Evolutionary conservation across 164 flowering plant genomes (phyloP).

Genomic region (Umbilicus rupestris): DNA sequence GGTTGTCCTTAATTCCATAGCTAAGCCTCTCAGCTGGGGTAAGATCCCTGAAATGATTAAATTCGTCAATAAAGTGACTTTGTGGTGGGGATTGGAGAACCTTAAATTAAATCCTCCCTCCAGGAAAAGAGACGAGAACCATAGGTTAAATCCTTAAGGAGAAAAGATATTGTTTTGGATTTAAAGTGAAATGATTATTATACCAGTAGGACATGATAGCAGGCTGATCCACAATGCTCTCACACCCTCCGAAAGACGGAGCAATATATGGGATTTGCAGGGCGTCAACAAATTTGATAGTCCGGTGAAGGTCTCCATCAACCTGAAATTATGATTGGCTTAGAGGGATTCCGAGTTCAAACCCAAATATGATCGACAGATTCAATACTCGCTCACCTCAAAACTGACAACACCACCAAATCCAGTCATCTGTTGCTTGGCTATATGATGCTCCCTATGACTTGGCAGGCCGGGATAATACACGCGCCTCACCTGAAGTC

Average conservation of each 20-base stretch:
- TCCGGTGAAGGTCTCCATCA: slow-evolving; percentile 67
- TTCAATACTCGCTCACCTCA: slow-evolving; percentile 48
- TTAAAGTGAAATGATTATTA: neutral
- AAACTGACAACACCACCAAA: slow-evolving; percentile 99
- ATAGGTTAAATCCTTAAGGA: too few species aligned
- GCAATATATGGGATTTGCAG: slow-evolving; percentile 86
- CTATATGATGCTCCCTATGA: slow-evolving; percentile 85
- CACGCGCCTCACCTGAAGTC: slow-evolving; percentile 59
- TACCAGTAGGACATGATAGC: slow-evolving; percentile 98
- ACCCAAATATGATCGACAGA: too few species aligned
- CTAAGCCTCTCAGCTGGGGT: slow-evolving; percentile 46
- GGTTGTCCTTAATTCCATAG: slow-evolving; percentile 77
- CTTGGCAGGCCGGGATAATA: slow-evolving; percentile 89
- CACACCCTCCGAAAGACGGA: slow-evolving; percentile 96
- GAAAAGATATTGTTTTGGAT: too few species aligned
- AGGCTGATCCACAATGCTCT: slow-evolving; percentile 96
- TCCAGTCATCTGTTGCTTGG: slow-evolving; percentile 83
- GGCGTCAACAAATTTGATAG: slow-evolving; percentile 65
- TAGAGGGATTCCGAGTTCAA: neutral
- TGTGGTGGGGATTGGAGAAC: too few species aligned
- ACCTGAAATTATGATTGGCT: slow-evolving; percentile 29
- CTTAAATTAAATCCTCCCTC: too few species aligned
- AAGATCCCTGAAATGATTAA: slow-evolving; percentile 65
- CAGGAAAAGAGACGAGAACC: too few species aligned
- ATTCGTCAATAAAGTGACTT: too few species aligned